phyloP scores from a whole-genome alignment of 768 basidiomycete species.

The Podaxis sp. region DNA sequence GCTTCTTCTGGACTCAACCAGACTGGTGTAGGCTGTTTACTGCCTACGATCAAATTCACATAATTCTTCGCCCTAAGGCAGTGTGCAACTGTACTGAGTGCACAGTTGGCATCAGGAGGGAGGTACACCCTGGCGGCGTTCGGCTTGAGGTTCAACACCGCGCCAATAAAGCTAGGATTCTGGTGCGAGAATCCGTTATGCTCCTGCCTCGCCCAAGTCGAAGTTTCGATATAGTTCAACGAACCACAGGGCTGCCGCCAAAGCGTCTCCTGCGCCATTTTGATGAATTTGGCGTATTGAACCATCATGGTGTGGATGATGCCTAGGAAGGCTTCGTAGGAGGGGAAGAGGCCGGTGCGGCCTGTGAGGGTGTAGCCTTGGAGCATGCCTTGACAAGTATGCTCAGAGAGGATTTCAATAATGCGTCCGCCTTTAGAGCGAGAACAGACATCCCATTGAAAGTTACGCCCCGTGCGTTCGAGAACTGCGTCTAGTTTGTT shows the following conservation, averaged over 20 bases:
- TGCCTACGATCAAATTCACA: conserved; percentile 85
- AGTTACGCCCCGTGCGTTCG: conserved; percentile 65
- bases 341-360: conserved; percentile 81
- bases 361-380: conserved; percentile 94
- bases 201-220: conserved; percentile 82
- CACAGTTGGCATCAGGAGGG: conserved; percentile 89
- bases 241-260: conserved; percentile 76
- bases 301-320: conserved; percentile 91
- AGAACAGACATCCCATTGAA: conserved; percentile 79
- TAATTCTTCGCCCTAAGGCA: conserved; percentile 85
- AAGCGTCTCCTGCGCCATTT: conserved; percentile 71
- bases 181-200: conserved; percentile 93
- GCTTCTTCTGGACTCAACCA: conserved; percentile 80
- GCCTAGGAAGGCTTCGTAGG: conserved; percentile 89
- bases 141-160: conserved; percentile 79
- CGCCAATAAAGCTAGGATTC: conserved; percentile 82
- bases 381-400: conserved; percentile 87
- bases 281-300: conserved; percentile 85
- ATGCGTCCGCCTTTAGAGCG: conserved; percentile 78
- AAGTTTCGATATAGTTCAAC: conserved; percentile 86
- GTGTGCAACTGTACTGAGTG: conserved; percentile 81
- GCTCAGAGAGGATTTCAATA: conserved; percentile 86
- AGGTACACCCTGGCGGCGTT: conserved; percentile 74
- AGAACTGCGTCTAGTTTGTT: conserved; percentile 88
- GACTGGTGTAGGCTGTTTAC: conserved; percentile 80